Evolutionary conservation across 768 basidiomycete genomes (phyloP), one percentile per base, ranked within the genome.

Genomic region (Podaxis sp.): DNA sequence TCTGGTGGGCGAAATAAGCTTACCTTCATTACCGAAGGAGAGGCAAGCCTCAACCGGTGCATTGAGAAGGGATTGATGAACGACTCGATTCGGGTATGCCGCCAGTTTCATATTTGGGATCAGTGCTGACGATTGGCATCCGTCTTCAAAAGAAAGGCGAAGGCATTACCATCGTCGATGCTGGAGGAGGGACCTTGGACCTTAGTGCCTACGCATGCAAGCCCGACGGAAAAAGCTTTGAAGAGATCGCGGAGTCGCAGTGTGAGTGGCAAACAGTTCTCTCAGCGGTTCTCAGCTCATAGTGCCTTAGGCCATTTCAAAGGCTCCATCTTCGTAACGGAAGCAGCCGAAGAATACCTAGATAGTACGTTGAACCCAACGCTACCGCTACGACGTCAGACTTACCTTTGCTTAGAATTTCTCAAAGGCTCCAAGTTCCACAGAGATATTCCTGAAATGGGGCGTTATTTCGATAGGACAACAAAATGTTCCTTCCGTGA

Each of bases 121-220:
- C 17, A 8, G 3, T 12, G 15, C 41, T 52, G 33, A 36, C 4
- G 37, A 15, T 43, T 37, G 19, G 3, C 9, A 15, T 25, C 9
- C 38, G 9, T 15, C 11, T 43, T 13, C 37, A 24, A 36, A 41
- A 62, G 82, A 71, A 67, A 7, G 78, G 77, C 9, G 67, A 82
- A 40, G 81, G 80, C 2, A 71, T 85, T 6, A 73, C 84, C 56
- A 73, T 87, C 33, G 79, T 86, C 24, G 85, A 87, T 65, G 84
- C 85, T 4, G 85, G 85, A 9, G 84, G 84, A 60, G 86, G 84
- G 37, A 87, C 84, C 0, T 72, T 87, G 27, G 86, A 87, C 64
- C 73, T 86, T 38, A 84, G 80, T 61, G 77, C 82, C 7, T 86
- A 85, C 61, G 75, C 70, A 24, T 65, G 63, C 17, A 73, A 68